Evolutionary conservation across 441 rosid genomes (phyloP), one percentile per base, ranked within the genome.

Genomic region (Bocquillonia castaneifolia): DNA sequence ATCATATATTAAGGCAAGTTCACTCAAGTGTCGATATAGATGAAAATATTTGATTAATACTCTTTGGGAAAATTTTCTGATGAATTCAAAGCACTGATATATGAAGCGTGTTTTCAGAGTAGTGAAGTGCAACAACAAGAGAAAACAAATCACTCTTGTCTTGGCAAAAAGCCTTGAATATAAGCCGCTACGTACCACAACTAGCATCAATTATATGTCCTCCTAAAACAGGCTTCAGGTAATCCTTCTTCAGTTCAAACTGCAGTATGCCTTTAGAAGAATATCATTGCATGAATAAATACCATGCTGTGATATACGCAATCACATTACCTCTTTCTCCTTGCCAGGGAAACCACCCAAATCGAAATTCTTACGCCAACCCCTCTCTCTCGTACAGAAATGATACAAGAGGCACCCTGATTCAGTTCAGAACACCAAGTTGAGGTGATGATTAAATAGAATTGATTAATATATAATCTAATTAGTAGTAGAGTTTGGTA

Each of bases 191-290:
- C n/a, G n/a, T n/a, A 37, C 93, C 96, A 37, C 97, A 92, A 71
- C 98, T 90, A 66, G 97, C 92, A 75, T 92, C 98, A 63, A 92
- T 55, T 39, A 90, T 85, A 67, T 82, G 90, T 56, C 93, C 93
- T 56, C 97, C 96, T 50, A 92, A 68, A 53, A 83, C 92, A 29
- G 92, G 91, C 81, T 83, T 85, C 44, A 92, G 73, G 77, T 84
- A 88, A 22, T 78, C 84, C 82, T 90, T 84, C 45, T 82, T 87
- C 92, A 85, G 69, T 78, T 90, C 92, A 70, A 88, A 90, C 98
- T 86, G 91, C 72, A 63, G 34, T 34, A 61, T 32, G 63, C 48
- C 50, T 62, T 73, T 63, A 75, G 63, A 31, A 31, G 37, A 39
- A 36, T 9, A 36, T 36, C 6, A 36, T 36, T 3, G 40, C 40